Evolutionary conservation across 2,329 filamentous ascomycete genomes (phyloP).

Genomic region (Aureobasidium sp.): DNA sequence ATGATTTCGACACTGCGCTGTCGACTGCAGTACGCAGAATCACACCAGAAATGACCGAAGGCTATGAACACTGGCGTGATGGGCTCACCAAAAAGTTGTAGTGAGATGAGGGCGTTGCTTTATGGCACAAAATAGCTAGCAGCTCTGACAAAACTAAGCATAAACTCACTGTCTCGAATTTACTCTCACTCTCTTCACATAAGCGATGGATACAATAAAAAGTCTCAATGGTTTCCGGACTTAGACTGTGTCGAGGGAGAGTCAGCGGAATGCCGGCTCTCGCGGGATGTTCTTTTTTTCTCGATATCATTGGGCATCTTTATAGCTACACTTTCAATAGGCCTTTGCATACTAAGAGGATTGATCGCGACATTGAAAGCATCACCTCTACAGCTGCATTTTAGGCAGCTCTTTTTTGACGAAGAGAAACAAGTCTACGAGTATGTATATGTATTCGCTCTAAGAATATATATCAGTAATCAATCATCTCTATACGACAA

Average conservation of each 20-base stretch:
- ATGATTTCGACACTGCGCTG: conserved; percentile 38
- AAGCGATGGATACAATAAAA: neutral
- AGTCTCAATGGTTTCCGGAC: neutral
- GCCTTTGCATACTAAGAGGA: neutral
- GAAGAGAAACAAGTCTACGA: neutral
- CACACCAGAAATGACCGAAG: conserved; percentile 48
- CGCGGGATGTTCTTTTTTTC: too few species aligned
- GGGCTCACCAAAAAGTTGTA: conserved; percentile 7
- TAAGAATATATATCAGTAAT: neutral
- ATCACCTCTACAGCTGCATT: too few species aligned
- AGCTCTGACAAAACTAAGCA: neutral
- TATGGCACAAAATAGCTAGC: neutral
- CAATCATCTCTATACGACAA: neutral
- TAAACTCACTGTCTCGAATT: neutral
- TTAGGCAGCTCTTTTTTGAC: too few species aligned
- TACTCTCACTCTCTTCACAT: too few species aligned
- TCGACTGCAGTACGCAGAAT: conserved; percentile 45
- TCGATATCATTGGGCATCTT: neutral
- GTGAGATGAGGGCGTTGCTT: too few species aligned
- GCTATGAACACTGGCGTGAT: conserved; percentile 38
- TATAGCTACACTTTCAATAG: neutral
- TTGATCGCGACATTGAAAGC: too few species aligned
- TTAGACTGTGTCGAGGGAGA: neutral
- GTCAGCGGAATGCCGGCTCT: neutral
- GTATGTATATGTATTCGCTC: neutral